These are phyloP conservation scores for Aphanomyces astaci DNA, from an alignment of 352 stramenopile species.

Conservation along the genomic window DNA sequence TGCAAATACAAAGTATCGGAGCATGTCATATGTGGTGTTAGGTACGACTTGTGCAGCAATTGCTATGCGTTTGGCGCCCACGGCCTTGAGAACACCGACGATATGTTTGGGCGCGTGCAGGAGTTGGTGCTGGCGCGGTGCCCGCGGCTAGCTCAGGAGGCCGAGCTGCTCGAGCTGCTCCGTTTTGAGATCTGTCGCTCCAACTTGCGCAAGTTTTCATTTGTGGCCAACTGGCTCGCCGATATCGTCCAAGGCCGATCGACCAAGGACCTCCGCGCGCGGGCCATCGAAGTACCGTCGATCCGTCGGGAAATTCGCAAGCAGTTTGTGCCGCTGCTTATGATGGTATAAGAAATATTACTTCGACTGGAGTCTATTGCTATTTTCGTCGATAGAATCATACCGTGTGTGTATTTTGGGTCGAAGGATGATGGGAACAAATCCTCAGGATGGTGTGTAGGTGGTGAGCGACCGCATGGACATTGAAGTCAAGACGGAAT, in stretches of 20 bases:
- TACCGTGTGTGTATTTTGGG: too few relatives aligned
- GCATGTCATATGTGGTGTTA: background rate
- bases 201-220: constrained; percentile 81
- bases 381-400: too few relatives aligned
- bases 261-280: constrained; percentile 60
- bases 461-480: constrained; percentile 71
- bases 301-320: constrained; percentile 73
- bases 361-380: too few relatives aligned
- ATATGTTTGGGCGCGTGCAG: constrained; percentile 75
- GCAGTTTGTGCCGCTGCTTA: constrained; percentile 69
- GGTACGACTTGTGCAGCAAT: constrained; percentile 64
- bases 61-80: constrained; percentile 78
- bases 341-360: too few relatives aligned
- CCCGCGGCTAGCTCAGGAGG: constrained; percentile 45
- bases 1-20: too few relatives aligned
- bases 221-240: constrained; percentile 75
- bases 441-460: constrained; percentile 8
- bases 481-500: constrained; percentile 80
- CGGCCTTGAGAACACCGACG: constrained; percentile 76
- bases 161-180: constrained; percentile 69
- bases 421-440: background rate
- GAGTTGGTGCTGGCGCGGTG: constrained; percentile 65
- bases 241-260: constrained; percentile 75
- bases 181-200: constrained; percentile 81
- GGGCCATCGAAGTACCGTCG: constrained; percentile 66